Conservation (phyloP, 2,329 filamentous ascomycete genomes). For the Truncatella angustata region DNA sequence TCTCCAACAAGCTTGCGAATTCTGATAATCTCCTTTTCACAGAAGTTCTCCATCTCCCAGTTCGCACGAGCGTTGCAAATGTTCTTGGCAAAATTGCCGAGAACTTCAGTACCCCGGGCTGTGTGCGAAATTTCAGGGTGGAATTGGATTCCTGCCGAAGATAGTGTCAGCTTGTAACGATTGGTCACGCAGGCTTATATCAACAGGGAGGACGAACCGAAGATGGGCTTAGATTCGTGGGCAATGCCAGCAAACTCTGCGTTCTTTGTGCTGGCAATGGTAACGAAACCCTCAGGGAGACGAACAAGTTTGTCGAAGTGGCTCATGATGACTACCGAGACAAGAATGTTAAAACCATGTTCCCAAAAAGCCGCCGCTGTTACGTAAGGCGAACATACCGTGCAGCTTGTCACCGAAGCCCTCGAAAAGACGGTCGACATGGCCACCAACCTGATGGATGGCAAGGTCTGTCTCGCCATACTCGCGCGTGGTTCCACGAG, state of each 20-base stretch:
- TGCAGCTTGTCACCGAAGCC: constrained; percentile 59
- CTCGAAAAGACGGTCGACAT: constrained; percentile 77
- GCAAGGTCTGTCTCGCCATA: constrained; percentile 56
- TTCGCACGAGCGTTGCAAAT: constrained; percentile 76
- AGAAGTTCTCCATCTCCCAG: constrained; percentile 86
- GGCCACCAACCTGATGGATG: constrained; percentile 36
- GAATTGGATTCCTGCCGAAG: constrained; percentile 67
- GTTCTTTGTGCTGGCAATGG: constrained; percentile 73
- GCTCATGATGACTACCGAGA: constrained; percentile 86
- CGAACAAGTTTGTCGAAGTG: constrained; percentile 82
- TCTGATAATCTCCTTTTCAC: constrained; percentile 74
- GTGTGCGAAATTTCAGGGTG: constrained; percentile 76
- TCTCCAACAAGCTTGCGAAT: constrained; percentile 82
- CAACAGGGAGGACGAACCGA: constrained; percentile 39
- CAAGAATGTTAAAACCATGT: background rate
- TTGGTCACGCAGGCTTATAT: background rate
- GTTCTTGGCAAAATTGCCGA: constrained; percentile 79
- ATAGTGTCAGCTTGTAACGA: constrained; percentile 6
- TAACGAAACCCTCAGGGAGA: constrained; percentile 71
- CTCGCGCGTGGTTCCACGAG: constrained; percentile 54
- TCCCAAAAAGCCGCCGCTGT: background rate
- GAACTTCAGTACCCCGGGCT: constrained; percentile 63
- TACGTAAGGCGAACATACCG: background rate
- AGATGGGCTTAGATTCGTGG: constrained; percentile 68
- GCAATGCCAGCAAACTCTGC: constrained; percentile 79